Base-by-base conservation (phyloP, 1,284 basidiomycete genomes). In the Schizophyllum commune region DNA sequence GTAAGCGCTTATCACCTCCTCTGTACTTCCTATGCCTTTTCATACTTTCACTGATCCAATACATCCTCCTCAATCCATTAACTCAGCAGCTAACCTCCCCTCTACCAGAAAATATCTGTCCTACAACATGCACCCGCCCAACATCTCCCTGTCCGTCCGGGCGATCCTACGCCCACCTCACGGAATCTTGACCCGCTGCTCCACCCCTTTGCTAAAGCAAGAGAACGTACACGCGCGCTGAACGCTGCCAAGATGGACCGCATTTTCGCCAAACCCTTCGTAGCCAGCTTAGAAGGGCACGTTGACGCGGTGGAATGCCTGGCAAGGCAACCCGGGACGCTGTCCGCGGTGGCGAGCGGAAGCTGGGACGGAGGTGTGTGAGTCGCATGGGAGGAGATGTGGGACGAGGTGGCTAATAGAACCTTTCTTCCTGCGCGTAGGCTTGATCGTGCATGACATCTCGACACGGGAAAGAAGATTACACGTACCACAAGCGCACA, bases 201-300 rank as follows among this genome's bases (percentile, higher is more conserved):
- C 74, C 96, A 99, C 71, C 97, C 96, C 0, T 98, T 99, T 72
- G 82, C 94, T 3, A 88, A 92, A 55, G 91, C 94, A 13, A 79
- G 97, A 63, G 96, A 99, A 77, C 94, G 97, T 58, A 95, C 89
- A 20, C 86, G 97, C 62, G 97, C 97, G 1, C 74, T 99, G 57
- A 97, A 95, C 63, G 96, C 96, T 0, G 91, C 91, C 21, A 99
- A 99, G 77, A 90, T 99, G 79, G 96, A 98, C 62, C 81, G 94
- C 59, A 93, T 99, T 77, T 98, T 98, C 72, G 90, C 96, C 27
- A 98, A 97, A 72, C 97, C 97, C 0, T 99, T 99, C 68, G 82
- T 99, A 7, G 93, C 85, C 32, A 84, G 88, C 59, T 73, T 99
- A 55, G 96, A 97, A 63, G 97, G 96, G 0, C 96, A 98, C 74